Evolutionary conservation across 2,329 filamentous ascomycete species (phyloP).

Genomic region (Botrytis paeoniae): DNA sequence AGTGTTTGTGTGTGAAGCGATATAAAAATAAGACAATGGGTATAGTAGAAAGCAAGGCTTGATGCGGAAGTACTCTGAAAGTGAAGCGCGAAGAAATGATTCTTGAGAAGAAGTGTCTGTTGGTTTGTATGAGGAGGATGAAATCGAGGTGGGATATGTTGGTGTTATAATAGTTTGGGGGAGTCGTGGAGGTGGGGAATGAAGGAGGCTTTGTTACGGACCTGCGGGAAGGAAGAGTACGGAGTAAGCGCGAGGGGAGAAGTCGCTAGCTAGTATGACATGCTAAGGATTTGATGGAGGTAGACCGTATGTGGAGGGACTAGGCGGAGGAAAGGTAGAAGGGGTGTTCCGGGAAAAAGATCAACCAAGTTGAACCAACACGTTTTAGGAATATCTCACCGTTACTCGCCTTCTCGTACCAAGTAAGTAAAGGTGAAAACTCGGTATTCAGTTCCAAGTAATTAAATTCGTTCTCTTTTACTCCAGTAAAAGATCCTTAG

Average conservation of each 20-base stretch:
- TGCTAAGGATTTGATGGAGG: neutral
- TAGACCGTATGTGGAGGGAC: neutral
- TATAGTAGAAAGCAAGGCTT: neutral
- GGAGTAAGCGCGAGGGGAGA: neutral
- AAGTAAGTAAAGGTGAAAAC: neutral
- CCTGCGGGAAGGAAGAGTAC: neutral
- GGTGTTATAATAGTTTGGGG: constrained; percentile 1
- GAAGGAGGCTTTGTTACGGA: constrained; percentile 5
- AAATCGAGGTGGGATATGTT: neutral
- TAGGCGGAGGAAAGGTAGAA: neutral
- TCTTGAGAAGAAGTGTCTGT: constrained; percentile 4
- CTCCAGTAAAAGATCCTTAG: neutral
- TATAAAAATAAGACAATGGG: neutral
- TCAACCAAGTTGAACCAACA: neutral
- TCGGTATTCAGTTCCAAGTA: neutral
- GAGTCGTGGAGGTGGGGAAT: neutral
- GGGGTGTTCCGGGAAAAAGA: neutral
- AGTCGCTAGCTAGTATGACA: neutral
- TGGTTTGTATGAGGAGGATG: neutral
- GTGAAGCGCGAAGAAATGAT: neutral
- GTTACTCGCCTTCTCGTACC: neutral
- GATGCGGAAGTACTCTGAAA: neutral
- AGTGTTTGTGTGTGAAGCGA: neutral
- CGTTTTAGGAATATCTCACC: neutral
- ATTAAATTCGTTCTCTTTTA: neutral